Base-by-base conservation (phyloP, 2,329 filamentous ascomycete genomes). In the Nigrograna mackinnonii region DNA sequence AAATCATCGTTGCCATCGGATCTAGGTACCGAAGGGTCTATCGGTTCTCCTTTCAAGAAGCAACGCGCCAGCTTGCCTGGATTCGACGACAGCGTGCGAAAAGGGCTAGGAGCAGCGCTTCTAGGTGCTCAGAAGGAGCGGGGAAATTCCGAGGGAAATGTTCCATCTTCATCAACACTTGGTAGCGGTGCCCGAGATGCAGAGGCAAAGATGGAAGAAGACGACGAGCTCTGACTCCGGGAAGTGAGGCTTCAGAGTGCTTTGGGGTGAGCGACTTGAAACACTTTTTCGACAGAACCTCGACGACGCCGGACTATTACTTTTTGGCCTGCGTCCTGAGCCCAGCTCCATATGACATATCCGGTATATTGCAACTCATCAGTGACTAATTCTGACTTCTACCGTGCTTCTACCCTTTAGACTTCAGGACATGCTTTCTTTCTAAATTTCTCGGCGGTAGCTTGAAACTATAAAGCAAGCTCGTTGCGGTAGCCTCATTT, bases 21-120 rank as follows among this genome's bases (percentile, higher is more conserved):
- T 35, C 64, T 78, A 4, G 69, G 70, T 2, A 74, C 75, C 16
- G 78, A 82, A 22, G 64, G 66, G 6, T 63, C 73, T 4, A 66
- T 89, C 17, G 86, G 84, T 36, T 89, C 85, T 52, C 87, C 87
- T 1, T 77, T 89, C 56, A 91, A 91, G 76, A 89, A 85, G 62
- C 85, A 88, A 44, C 78, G 87, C 24, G 80, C 85, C 2, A 87
- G 84, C 55, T 57, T 82, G 18, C 74, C 77, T 6, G 78, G 73
- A 6, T 66, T 73, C 28, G 69, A 76, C 39, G 71, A 70, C 36
- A 70, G 75, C 22, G 59, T 66, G 6, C 57, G 67, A 39, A 67
- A 64, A 55, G 68, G 63, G 39, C 41, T 69, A 1, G 64, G 58
- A 1, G 66, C 52, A 51, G 65, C 46, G 28, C 62, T 59, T 22